Percentiles rank a stretch among this genome's conserved stretches.
Conservation (phyloP, 2,329 filamentous ascomycete species). For the Ambrosiella cleistominuta region DNA sequence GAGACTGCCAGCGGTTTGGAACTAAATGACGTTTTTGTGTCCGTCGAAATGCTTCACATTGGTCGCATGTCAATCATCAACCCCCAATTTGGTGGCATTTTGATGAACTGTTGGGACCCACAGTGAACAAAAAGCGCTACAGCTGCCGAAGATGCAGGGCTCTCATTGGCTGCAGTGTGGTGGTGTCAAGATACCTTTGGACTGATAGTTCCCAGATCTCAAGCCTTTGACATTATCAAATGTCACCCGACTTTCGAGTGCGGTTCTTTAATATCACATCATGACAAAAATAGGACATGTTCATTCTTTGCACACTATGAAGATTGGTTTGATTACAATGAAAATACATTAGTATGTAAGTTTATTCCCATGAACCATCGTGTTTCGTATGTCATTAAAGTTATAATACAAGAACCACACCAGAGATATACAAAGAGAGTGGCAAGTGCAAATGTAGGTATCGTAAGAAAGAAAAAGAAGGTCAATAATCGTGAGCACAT, state of each 20-base stretch:
- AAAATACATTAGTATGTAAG: not conserved
- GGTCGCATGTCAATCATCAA: not conserved
- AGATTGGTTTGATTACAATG: not conserved
- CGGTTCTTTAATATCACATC: too few relatives aligned
- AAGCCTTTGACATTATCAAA: not conserved
- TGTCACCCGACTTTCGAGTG: too few relatives aligned
- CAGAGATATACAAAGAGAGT: too few relatives aligned
- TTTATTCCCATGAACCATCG: not conserved
- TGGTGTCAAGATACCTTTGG: not conserved
- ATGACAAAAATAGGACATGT: too few relatives aligned
- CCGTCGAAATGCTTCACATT: conserved; percentile 3
- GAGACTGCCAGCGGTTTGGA: not conserved
- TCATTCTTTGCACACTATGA: too few relatives aligned
- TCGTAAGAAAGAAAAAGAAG: not conserved
- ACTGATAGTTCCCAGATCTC: not conserved
- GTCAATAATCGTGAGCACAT: not conserved
- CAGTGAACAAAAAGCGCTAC: not conserved
- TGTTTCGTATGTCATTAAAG: not conserved
- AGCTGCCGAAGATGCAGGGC: not conserved
- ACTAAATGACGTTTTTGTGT: not conserved
- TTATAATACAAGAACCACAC: not conserved
- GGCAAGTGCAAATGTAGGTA: too few relatives aligned
- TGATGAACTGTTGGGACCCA: conserved; percentile 2
- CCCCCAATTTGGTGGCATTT: not conserved
- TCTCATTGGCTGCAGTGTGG: not conserved